phyloP scores from a whole-genome alignment of 345 rosid species.

The Lenwebbia sp. region DNA sequence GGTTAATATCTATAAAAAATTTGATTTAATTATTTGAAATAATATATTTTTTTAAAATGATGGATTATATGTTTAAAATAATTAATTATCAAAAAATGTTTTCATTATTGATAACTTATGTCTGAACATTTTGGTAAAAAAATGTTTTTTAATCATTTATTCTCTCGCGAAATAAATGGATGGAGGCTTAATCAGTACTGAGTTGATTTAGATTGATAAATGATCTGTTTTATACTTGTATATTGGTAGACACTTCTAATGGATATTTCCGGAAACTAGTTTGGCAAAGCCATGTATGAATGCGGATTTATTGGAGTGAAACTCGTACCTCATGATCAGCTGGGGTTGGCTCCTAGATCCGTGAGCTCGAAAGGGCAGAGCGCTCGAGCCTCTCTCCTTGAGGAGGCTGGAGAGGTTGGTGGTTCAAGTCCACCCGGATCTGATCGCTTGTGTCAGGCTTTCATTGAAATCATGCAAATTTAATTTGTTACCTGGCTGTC shows the following conservation, averaged over 20 bases:
- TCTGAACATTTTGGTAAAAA: too few relatives aligned
- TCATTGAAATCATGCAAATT: neutral
- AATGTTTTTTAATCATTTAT: too few relatives aligned
- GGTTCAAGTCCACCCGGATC: neutral
- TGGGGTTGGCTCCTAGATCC: neutral
- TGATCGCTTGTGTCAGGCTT: neutral
- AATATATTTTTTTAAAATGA: too few relatives aligned
- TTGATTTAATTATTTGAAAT: too few relatives aligned
- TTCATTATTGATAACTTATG: too few relatives aligned
- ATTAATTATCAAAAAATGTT: too few relatives aligned
- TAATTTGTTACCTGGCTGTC: too few relatives aligned
- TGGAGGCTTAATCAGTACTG: too few relatives aligned
- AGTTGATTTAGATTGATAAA: neutral
- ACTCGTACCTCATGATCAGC: neutral
- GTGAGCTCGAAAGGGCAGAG: neutral
- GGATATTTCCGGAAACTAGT: neutral
- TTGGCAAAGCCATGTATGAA: neutral
- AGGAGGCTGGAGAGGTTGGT: neutral
- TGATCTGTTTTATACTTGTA: neutral
- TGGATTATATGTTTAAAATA: too few relatives aligned
- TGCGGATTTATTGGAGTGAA: neutral
- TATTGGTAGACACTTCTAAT: neutral
- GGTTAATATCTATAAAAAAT: neutral
- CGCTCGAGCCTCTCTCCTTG: neutral
- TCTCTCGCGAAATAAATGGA: too few relatives aligned